These are phyloP conservation scores for Pichia californica DNA, from an alignment of 805 yeast species.

Conservation along the genomic window DNA sequence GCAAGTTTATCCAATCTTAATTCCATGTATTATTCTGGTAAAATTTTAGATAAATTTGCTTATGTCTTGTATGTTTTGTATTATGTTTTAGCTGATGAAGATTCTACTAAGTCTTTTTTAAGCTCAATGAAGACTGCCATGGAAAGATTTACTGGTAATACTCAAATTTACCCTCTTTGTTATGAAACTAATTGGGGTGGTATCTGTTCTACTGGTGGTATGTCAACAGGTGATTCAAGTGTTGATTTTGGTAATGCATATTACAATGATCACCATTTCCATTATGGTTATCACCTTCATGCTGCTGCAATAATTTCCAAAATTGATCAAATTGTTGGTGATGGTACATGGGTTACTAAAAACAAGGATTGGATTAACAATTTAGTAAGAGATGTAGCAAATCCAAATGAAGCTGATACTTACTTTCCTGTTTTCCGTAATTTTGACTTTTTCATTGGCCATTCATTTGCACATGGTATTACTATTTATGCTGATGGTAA, in stretches of 20 bases:
- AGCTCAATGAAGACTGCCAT: constrained; percentile 43
- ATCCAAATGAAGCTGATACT: constrained; percentile 46
- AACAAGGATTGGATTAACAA: constrained; percentile 48
- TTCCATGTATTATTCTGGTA: constrained; percentile 48
- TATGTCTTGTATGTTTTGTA: constrained; percentile 46
- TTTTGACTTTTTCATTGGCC: constrained; percentile 74
- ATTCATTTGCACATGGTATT: constrained; percentile 73
- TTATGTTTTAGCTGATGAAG: constrained; percentile 39
- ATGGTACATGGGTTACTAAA: constrained; percentile 46
- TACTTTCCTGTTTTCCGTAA: constrained; percentile 62
- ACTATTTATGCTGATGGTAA: constrained; percentile 69
- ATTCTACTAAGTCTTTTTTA: constrained; percentile 43
- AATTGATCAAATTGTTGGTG: constrained; percentile 41
- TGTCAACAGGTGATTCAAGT: constrained; percentile 36
- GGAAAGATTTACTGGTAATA: constrained; percentile 32
- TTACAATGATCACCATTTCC: constrained; percentile 55
- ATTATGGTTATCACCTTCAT: constrained; percentile 48
- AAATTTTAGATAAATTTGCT: constrained; percentile 50
- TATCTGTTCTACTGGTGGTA: constrained; percentile 45
- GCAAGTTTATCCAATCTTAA: constrained; percentile 29
- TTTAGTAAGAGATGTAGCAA: constrained; percentile 62
- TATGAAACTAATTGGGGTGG: constrained; percentile 54
- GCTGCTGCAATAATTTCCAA: constrained; percentile 60
- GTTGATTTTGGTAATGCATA: constrained; percentile 45
- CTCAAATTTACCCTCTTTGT: constrained; percentile 43